Evolutionary conservation across 768 basidiomycete genomes (phyloP).

Genomic region (Tephrocybe sp.): DNA sequence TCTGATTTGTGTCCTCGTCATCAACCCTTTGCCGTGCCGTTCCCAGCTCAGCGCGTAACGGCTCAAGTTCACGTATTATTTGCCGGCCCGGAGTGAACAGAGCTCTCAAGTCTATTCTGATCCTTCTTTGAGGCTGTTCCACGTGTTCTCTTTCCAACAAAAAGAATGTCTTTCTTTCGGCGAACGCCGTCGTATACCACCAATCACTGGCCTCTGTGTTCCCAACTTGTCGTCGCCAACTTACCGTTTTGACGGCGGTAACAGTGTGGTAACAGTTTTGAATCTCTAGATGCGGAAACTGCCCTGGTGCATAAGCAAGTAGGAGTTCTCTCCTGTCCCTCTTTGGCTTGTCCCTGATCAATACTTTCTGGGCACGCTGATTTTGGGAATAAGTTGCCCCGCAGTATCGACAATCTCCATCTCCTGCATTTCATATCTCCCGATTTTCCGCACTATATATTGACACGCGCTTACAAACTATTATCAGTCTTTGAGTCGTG

Average conservation of each 20-base stretch:
- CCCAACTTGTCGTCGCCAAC: not conserved
- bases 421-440: slow-evolving; percentile 17
- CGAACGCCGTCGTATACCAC: slow-evolving; percentile 11
- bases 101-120: no score
- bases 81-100: no score
- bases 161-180: slow-evolving; percentile 8
- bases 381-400: slow-evolving; percentile 27
- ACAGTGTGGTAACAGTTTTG: not conserved
- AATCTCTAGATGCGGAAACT: no score
- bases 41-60: no score
- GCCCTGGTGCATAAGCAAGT: not conserved
- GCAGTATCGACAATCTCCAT: slow-evolving; percentile 18
- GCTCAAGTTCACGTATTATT: no score
- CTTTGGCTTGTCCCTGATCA: slow-evolving; percentile 7
- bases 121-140: not conserved
- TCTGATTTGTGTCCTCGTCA: no score
- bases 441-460: slow-evolving; percentile 23
- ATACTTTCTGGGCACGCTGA: slow-evolving; percentile 20
- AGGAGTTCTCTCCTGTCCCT: not conserved
- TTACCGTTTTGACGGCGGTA: not conserved
- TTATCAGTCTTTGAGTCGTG: not conserved
- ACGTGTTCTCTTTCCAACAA: slow-evolving; percentile 11
- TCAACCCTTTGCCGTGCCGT: no score
- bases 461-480: not conserved
- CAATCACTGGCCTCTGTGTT: slow-evolving; percentile 5